Evolutionary conservation across 1,284 basidiomycete genomes (phyloP).

Genomic region (Tilletia indica): DNA sequence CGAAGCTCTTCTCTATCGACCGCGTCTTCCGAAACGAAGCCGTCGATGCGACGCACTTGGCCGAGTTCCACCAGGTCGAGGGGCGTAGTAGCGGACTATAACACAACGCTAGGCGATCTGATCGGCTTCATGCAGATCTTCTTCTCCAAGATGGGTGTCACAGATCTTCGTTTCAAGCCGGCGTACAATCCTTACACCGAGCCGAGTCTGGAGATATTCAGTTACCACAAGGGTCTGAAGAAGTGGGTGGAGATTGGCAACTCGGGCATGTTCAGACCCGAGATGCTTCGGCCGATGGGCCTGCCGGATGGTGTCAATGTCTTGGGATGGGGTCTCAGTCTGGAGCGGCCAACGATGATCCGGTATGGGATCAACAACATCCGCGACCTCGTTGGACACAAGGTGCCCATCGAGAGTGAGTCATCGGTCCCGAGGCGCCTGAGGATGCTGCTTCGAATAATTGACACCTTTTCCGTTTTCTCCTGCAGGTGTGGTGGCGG

Average conservation of each 20-base stretch:
- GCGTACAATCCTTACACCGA: constrained; percentile 73
- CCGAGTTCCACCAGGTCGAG: constrained; percentile 99
- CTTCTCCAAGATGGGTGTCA: constrained; percentile 96
- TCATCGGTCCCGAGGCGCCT: neutral
- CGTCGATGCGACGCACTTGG: constrained; percentile 97
- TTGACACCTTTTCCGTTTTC: neutral
- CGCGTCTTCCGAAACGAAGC: constrained; percentile 99
- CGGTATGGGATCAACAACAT: constrained; percentile 84
- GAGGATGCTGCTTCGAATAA: too few relatives aligned
- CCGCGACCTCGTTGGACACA: constrained; percentile 93
- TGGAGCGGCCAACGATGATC: constrained; percentile 99
- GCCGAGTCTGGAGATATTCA: constrained; percentile 99
- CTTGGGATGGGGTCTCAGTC: constrained; percentile 91
- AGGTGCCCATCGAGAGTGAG: constrained; percentile 65
- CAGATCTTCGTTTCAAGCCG: constrained; percentile 91
- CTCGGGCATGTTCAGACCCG: constrained; percentile 98
- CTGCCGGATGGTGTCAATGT: constrained; percentile 95
- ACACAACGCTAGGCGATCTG: constrained; percentile 90
- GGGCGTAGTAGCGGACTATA: constrained; percentile 93
- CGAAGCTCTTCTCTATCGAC: constrained; percentile 97
- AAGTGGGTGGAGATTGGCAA: constrained; percentile 88
- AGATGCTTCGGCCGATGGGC: constrained; percentile 96
- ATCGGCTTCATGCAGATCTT: constrained; percentile 72
- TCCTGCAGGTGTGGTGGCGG: constrained; percentile 39
- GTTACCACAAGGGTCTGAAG: constrained; percentile 88